phyloP scores from a whole-genome alignment of 2,329 filamentous ascomycete genomes.

The Sporothrix variecibatus region DNA sequence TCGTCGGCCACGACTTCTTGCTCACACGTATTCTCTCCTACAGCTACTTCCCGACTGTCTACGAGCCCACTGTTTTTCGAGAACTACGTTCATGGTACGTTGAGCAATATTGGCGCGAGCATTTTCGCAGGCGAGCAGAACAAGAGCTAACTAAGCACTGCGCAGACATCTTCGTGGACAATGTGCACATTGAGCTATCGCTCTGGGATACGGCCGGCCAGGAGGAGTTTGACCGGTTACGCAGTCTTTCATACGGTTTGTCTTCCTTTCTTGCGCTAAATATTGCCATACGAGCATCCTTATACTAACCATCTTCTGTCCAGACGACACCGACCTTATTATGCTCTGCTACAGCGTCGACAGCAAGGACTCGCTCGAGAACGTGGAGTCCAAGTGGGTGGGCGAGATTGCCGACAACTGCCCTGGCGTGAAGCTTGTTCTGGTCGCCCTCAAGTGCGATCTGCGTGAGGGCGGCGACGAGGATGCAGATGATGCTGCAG shows the following conservation, averaged over 20 bases:
- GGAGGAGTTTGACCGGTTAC: constrained; percentile 96
- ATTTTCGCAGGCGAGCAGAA: not conserved
- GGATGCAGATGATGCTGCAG: constrained; percentile 64
- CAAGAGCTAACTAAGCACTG: constrained; percentile 40
- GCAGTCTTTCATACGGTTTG: constrained; percentile 86
- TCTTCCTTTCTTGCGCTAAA: not conserved
- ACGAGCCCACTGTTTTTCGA: constrained; percentile 97
- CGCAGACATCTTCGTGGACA: constrained; percentile 92
- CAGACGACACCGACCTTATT: constrained; percentile 89
- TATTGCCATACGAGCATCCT: constrained; percentile 23
- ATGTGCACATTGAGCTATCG: constrained; percentile 93
- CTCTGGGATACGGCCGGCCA: constrained; percentile 98
- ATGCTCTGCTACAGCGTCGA: constrained; percentile 99
- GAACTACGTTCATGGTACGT: constrained; percentile 94
- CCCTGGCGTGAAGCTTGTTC: constrained; percentile 88
- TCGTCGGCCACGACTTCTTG: not conserved
- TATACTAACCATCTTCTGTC: not conserved
- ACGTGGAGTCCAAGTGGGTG: constrained; percentile 98
- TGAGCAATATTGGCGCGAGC: not conserved
- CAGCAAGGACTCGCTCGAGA: constrained; percentile 93
- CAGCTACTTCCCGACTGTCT: constrained; percentile 96
- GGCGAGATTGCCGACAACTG: constrained; percentile 98
- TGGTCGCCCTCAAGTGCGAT: constrained; percentile 96
- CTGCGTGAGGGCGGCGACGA: constrained; percentile 76
- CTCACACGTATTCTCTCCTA: constrained; percentile 31